These are phyloP conservation scores for Nasturtium officinale DNA, from an alignment of 345 rosid genomes.

Conservation along the genomic window DNA sequence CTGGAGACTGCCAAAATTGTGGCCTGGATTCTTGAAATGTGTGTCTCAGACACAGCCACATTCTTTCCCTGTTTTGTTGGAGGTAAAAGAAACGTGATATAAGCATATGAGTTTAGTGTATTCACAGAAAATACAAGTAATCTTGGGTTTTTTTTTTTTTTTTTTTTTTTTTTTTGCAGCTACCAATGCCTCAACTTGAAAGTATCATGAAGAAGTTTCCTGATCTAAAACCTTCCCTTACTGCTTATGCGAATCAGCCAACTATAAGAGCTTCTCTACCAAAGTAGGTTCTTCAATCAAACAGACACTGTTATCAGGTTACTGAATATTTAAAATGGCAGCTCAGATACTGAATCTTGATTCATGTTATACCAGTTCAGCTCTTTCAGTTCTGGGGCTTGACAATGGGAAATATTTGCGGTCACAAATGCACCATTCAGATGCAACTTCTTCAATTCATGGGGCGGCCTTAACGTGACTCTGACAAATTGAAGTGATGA, in stretches of 20 bases:
- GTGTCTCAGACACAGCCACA: constrained; percentile 92
- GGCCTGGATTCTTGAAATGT: constrained; percentile 97
- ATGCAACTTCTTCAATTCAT: constrained; percentile 59
- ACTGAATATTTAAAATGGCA: background rate
- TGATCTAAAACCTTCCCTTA: constrained; percentile 69
- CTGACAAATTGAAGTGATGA: constrained; percentile 10
- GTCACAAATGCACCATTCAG: constrained; percentile 60
- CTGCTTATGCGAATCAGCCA: constrained; percentile 73
- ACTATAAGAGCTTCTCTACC: constrained; percentile 64
- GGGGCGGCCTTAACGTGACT: constrained; percentile 59
- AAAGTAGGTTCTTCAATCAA: constrained; percentile 51
- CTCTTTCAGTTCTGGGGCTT: constrained; percentile 74
- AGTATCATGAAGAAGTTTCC: constrained; percentile 74
- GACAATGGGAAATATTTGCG: constrained; percentile 51
- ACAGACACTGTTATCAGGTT: constrained; percentile 1
- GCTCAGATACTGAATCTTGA: constrained; percentile 13
- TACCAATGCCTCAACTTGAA: constrained; percentile 85
- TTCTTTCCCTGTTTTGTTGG: constrained; percentile 78
- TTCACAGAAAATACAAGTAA: constrained; percentile 5
- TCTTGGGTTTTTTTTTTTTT: constrained; percentile 39
- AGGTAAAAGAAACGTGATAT: constrained; percentile 51
- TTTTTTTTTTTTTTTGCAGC: constrained; percentile 59
- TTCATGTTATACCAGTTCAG: constrained; percentile 58
- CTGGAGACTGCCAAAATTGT: constrained; percentile 97
- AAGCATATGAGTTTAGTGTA: background rate